These are phyloP conservation scores for Cutaneotrichosporon sp. DNA, from an alignment of 1,284 basidiomycete genomes.

Conservation along the genomic window DNA sequence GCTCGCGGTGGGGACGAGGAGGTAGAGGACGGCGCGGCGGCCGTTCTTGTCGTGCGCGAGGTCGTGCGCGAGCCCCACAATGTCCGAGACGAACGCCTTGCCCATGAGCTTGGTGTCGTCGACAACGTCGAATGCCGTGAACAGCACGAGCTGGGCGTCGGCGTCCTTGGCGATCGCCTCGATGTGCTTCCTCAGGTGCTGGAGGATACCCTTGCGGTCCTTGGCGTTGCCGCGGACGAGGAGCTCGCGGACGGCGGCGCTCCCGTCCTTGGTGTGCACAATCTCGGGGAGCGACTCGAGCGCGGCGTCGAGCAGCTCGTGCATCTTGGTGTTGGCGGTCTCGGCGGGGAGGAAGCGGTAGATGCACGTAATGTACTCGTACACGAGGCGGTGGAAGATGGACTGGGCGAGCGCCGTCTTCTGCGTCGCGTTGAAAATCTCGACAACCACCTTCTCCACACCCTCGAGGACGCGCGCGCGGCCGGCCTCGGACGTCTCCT, in stretches of 20 bases:
- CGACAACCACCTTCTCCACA: constrained; percentile 69
- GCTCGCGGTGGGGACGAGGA: constrained; percentile 71
- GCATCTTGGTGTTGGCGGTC: constrained; percentile 51
- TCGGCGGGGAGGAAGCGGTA: constrained; percentile 48
- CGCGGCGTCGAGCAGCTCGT: constrained; percentile 57
- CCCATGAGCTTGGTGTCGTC: constrained; percentile 85
- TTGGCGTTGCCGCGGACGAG: constrained; percentile 77
- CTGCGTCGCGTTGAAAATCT: constrained; percentile 88
- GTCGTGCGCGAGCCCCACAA: constrained; percentile 59
- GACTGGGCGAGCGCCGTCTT: constrained; percentile 82
- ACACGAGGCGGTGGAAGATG: constrained; percentile 72
- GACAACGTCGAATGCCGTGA: constrained; percentile 80
- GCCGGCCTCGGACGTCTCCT: constrained; percentile 65
- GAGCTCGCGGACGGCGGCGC: constrained; percentile 78
- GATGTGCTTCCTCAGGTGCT: constrained; percentile 79
- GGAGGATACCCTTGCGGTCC: constrained; percentile 85
- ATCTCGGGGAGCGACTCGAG: constrained; percentile 83
- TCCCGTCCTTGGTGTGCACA: constrained; percentile 88
- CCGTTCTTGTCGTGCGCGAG: constrained; percentile 56
- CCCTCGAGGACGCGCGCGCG: constrained; percentile 66
- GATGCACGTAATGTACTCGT: constrained; percentile 52
- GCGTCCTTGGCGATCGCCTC: constrained; percentile 81
- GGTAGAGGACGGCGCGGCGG: constrained; percentile 75
- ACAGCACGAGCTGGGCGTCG: constrained; percentile 82
- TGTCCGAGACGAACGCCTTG: constrained; percentile 68